Conservation (phyloP, 345 rosid genomes). For the Laguncularia racemosa region DNA sequence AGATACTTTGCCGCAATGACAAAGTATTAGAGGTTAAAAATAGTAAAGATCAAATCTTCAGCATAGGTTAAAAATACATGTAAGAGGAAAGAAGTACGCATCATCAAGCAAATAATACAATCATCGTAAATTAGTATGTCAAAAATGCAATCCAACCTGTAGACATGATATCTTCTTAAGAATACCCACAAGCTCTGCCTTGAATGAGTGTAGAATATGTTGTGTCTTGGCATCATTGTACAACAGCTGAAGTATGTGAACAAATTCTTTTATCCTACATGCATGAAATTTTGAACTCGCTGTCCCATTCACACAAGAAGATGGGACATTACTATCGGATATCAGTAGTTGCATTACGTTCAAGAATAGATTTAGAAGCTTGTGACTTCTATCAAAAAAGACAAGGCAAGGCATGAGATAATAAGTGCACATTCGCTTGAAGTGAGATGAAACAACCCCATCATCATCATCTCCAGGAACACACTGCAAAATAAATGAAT, state of each 20-base stretch:
- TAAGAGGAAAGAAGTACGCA: too few species aligned
- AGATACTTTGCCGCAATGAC: too few species aligned
- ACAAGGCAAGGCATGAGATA: conserved; percentile 48
- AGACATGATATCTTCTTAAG: conserved; percentile 26
- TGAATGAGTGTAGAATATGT: conserved; percentile 30
- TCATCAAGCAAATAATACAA: not conserved
- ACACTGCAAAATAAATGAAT: conserved; percentile 30
- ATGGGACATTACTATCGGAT: conserved; percentile 23
- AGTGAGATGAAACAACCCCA: conserved; percentile 10
- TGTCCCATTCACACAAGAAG: conserved; percentile 11
- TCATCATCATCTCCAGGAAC: conserved; percentile 37
- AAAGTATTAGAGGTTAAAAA: too few species aligned
- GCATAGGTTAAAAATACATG: too few species aligned
- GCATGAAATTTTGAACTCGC: conserved; percentile 17
- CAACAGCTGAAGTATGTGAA: conserved; percentile 49
- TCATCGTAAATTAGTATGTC: not conserved
- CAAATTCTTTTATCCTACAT: conserved; percentile 30
- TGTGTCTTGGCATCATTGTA: conserved; percentile 38
- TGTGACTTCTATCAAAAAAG: conserved; percentile 53
- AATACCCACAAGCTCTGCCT: conserved; percentile 39
- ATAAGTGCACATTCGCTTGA: conserved; percentile 23
- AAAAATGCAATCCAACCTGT: conserved; percentile 36
- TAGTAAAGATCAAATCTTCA: too few species aligned
- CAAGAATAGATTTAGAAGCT: conserved; percentile 40
- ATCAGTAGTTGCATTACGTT: conserved; percentile 28